Conservation (phyloP, 768 basidiomycete genomes). For the Rhizopogon vesiculosus region DNA sequence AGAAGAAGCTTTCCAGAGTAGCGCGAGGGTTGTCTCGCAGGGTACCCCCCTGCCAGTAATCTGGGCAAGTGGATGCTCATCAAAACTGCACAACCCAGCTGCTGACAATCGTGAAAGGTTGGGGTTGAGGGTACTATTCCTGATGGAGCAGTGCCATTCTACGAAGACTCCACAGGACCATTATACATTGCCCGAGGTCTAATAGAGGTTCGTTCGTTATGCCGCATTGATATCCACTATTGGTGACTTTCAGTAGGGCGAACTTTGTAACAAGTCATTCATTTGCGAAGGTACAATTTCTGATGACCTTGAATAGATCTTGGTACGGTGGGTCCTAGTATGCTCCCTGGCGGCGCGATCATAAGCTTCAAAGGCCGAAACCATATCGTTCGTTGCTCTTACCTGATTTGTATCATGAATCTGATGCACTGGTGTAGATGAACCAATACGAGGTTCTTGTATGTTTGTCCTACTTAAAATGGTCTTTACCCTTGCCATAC, state of each 20-base stretch:
- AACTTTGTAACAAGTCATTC: conserved; percentile 10
- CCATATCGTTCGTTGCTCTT: neutral
- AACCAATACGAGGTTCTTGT: conserved; percentile 20
- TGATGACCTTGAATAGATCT: neutral
- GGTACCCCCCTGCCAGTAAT: no score
- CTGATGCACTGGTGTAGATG: conserved; percentile 4
- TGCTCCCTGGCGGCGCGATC: conserved; percentile 9
- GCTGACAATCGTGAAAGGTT: conserved; percentile 11
- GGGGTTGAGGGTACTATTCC: conserved; percentile 10
- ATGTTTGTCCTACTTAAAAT: conserved; percentile 14
- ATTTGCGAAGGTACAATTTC: neutral
- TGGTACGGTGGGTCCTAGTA: conserved; percentile 4
- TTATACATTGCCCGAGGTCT: conserved; percentile 16
- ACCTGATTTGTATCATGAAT: neutral
- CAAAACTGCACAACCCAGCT: no score
- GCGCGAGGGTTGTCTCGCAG: no score
- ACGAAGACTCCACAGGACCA: conserved; percentile 2
- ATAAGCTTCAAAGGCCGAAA: neutral
- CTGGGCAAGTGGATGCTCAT: no score
- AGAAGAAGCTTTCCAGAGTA: no score
- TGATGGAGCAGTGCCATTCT: conserved; percentile 12
- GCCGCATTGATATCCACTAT: no score
- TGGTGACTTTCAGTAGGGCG: conserved; percentile 7
- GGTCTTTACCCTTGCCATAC: conserved; percentile 3
- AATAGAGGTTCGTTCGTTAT: conserved; percentile 6